A percentile compares a stretch with the other conserved stretches of the same genome.
Conservation (phyloP, 2,329 filamentous ascomycete species). For the Macroventuria anomochaeta region DNA sequence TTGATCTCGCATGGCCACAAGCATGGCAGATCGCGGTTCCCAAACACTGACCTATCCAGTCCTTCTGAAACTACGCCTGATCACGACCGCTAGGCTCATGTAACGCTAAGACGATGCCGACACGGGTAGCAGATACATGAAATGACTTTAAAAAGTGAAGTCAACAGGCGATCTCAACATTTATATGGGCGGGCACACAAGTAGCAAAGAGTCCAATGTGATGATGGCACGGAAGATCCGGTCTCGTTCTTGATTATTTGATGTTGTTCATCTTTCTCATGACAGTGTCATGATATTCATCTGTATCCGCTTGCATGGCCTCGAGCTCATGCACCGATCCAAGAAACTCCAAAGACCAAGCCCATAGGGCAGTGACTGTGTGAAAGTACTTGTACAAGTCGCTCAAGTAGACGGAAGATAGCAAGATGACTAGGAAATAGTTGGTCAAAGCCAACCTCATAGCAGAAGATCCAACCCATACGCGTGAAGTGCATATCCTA, state of each 20-base stretch:
- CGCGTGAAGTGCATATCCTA: not conserved
- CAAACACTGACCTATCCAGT: too few species aligned
- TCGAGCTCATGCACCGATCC: constrained; percentile 9
- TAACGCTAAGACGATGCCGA: too few species aligned
- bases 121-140: too few species aligned
- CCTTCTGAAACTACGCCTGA: too few species aligned
- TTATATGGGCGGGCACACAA: too few species aligned
- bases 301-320: constrained; percentile 4
- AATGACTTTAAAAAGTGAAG: too few species aligned
- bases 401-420: constrained; percentile 23
- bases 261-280: constrained; percentile 8
- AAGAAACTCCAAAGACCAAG: constrained; percentile 18
- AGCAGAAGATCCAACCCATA: not conserved
- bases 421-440: not conserved
- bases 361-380: constrained; percentile 21
- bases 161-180: too few species aligned
- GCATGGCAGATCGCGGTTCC: too few species aligned
- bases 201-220: too few species aligned
- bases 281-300: constrained; percentile 11
- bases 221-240: not conserved
- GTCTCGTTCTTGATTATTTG: constrained; percentile 6
- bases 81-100: too few species aligned
- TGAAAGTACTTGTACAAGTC: constrained; percentile 25
- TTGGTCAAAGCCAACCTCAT: not conserved
- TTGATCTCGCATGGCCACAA: too few species aligned